Evolutionary conservation across 768 basidiomycete species (phyloP).

Genomic region (Tulasnella sp.): DNA sequence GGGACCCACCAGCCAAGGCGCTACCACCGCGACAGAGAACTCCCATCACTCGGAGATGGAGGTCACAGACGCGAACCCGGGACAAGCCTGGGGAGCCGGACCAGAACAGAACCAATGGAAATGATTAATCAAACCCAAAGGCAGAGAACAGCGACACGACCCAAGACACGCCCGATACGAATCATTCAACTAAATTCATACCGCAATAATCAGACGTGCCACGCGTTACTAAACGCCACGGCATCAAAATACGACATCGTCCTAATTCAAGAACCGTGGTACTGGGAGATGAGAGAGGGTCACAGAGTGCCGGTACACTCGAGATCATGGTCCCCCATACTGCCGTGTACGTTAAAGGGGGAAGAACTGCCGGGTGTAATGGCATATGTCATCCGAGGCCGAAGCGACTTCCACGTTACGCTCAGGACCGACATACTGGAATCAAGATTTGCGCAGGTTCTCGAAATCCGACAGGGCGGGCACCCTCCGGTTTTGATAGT

Average conservation of each 20-base stretch:
- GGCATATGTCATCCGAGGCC: background rate
- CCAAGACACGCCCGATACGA: too few relatives aligned
- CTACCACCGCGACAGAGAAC: too few relatives aligned
- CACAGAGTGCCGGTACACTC: background rate
- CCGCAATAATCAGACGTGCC: background rate
- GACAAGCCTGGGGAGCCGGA: too few relatives aligned
- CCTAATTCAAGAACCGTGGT: background rate
- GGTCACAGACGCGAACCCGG: too few relatives aligned
- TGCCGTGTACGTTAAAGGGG: background rate
- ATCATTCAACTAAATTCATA: background rate
- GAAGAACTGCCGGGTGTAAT: slow-evolving; percentile 4
- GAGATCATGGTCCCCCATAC: background rate
- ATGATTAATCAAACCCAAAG: too few relatives aligned
- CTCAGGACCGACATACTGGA: slow-evolving; percentile 3
- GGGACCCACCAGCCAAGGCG: too few relatives aligned
- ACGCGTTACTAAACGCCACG: background rate
- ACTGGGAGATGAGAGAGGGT: background rate
- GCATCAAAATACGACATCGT: background rate
- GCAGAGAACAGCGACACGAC: too few relatives aligned
- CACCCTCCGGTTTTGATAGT: background rate
- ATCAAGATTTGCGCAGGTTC: background rate
- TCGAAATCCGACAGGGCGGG: background rate
- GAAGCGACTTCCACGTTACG: background rate
- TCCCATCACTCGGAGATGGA: too few relatives aligned
- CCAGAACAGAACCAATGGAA: too few relatives aligned